Conservation (phyloP, 106 monocot species). For the Dioscorea zingiberensis region DNA sequence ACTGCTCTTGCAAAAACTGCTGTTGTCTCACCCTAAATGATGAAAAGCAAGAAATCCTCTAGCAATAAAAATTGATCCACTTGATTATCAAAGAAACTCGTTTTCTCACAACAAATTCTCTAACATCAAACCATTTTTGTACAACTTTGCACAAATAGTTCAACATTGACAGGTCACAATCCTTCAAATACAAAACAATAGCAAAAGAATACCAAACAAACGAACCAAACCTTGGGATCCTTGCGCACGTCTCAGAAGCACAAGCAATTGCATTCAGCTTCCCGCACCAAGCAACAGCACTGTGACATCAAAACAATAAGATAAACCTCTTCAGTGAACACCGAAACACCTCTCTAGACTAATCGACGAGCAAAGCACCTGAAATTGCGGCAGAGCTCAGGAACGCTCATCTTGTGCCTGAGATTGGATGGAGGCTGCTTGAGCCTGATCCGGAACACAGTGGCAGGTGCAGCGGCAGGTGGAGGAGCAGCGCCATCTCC, state of each 20-base stretch:
- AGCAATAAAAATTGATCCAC: not conserved
- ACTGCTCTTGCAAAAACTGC: too few relatives aligned
- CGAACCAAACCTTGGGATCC: constrained; percentile 71
- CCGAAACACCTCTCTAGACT: not conserved
- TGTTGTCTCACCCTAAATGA: too few relatives aligned
- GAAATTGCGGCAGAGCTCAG: constrained; percentile 96
- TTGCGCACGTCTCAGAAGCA: constrained; percentile 96
- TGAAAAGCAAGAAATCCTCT: too few relatives aligned
- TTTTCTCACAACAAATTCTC: not conserved
- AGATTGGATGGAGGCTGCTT: constrained; percentile 80
- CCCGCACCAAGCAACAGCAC: constrained; percentile 97
- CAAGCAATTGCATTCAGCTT: constrained; percentile 89
- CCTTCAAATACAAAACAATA: too few relatives aligned
- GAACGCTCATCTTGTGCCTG: constrained; percentile 91
- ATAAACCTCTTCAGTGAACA: too few relatives aligned
- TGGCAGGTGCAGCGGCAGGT: constrained; percentile 33
- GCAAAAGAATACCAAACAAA: too few relatives aligned
- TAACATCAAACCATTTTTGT: too few relatives aligned
- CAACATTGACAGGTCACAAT: too few relatives aligned
- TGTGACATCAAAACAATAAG: constrained; percentile 26
- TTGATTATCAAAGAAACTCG: not conserved
- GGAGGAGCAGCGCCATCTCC: too few relatives aligned
- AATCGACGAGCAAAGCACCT: constrained; percentile 27
- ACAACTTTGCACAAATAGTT: too few relatives aligned
- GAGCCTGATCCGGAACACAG: constrained; percentile 82